Evolutionary conservation across 768 basidiomycete species (phyloP).

Genomic region (Xanthoconium purpureum): DNA sequence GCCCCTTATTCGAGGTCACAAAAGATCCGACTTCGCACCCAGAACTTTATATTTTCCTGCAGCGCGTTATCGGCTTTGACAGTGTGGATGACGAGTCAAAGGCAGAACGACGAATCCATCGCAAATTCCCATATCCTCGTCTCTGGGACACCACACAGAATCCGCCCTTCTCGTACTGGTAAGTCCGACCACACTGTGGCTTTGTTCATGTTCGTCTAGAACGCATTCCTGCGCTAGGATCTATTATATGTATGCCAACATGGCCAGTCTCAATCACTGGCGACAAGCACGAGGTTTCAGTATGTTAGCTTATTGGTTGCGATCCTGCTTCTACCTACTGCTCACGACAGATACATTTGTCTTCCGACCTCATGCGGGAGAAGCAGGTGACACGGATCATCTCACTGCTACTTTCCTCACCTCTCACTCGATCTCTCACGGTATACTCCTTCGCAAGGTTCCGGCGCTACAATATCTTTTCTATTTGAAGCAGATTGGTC

Average conservation of each 20-base stretch:
- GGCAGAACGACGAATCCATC: slow-evolving; percentile 83
- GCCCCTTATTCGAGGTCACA: slow-evolving; percentile 94
- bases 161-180: slow-evolving; percentile 97
- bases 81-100: slow-evolving; percentile 99
- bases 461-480: slow-evolving; percentile 96
- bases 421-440: slow-evolving; percentile 97
- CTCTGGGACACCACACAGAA: slow-evolving; percentile 88
- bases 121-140: slow-evolving; percentile 89
- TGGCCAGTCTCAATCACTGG: slow-evolving; percentile 94
- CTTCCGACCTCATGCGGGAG: slow-evolving; percentile 93
- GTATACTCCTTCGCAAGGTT: slow-evolving; percentile 96
- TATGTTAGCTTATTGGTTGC: slow-evolving; percentile 39
- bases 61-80: slow-evolving; percentile 94
- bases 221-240: slow-evolving; percentile 50
- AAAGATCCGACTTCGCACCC: slow-evolving; percentile 87
- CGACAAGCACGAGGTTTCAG: slow-evolving; percentile 85
- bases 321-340: slow-evolving; percentile 4
- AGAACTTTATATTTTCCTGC: slow-evolving; percentile 91
- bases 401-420: slow-evolving; percentile 94
- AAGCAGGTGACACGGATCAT: slow-evolving; percentile 98
- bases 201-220: slow-evolving; percentile 3
- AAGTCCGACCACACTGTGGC: slow-evolving; percentile 19
- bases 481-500: slow-evolving; percentile 96
- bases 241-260: slow-evolving; percentile 98
- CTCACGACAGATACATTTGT: slow-evolving; percentile 81